phyloP scores from a whole-genome alignment of 768 basidiomycete species.

The Tylopilus sp. region DNA sequence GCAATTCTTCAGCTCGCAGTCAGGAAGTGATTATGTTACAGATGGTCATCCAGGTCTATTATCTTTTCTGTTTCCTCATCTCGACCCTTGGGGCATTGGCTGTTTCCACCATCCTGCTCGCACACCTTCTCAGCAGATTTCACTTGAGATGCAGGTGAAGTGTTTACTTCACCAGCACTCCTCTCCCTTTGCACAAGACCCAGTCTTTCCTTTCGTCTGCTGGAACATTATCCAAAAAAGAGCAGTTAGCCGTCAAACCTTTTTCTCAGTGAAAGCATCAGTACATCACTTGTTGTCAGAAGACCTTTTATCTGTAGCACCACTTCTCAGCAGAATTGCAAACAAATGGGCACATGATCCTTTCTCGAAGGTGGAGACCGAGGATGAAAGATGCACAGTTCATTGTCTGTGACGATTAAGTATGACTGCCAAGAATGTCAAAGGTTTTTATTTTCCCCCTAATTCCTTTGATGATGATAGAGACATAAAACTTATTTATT shows the following conservation, averaged over 20 bases:
- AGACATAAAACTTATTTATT: no score
- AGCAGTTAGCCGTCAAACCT: neutral
- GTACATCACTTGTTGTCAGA: neutral
- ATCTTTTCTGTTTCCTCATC: neutral
- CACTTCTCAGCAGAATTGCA: neutral
- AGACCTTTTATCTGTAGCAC: rapidly evolving
- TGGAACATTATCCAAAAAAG: neutral
- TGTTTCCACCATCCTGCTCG: neutral
- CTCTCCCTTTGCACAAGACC: neutral
- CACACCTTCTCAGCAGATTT: rapidly evolving
- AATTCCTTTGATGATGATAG: no score
- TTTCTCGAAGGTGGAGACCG: no score
- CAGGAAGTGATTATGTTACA: neutral
- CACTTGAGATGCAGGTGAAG: neutral
- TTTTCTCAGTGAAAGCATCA: no score
- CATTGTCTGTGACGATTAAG: no score
- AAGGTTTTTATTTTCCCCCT: no score
- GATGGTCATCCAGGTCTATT: neutral
- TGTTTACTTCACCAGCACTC: neutral
- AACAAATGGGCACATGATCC: neutral
- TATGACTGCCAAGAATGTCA: no score
- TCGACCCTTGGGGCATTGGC: neutral
- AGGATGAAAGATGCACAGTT: no score
- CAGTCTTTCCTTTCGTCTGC: neutral
- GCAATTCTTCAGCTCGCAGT: neutral